Percentiles rank a stretch among this genome's conserved stretches.
These are phyloP conservation scores for Sporothrix euskadiensis DNA, from an alignment of 2,329 filamentous ascomycete species.

Conservation along the genomic window DNA sequence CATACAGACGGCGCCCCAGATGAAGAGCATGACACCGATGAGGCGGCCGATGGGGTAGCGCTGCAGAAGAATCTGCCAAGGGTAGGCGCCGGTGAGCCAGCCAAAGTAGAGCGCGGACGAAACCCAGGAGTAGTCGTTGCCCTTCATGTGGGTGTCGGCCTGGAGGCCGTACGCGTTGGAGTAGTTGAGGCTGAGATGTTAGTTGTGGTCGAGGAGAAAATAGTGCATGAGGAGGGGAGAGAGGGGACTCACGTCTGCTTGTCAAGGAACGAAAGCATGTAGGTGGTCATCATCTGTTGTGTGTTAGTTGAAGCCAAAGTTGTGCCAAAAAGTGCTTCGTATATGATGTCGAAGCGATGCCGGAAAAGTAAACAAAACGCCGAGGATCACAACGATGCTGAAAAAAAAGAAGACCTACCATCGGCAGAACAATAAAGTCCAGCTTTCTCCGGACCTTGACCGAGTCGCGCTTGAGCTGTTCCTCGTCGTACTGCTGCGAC, in stretches of 20 bases:
- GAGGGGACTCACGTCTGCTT: constrained; percentile 34
- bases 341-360: neutral
- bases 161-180: constrained; percentile 47
- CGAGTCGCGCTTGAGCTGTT: constrained; percentile 38
- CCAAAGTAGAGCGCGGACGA: constrained; percentile 48
- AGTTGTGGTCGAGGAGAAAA: neutral
- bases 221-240: too few relatives aligned
- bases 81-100: constrained; percentile 45
- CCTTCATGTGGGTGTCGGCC: constrained; percentile 44
- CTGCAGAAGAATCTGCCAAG: constrained; percentile 46
- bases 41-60: constrained; percentile 46
- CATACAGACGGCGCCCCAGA: constrained; percentile 39
- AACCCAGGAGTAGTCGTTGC: constrained; percentile 48
- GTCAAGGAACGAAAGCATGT: constrained; percentile 42
- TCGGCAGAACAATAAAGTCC: constrained; percentile 42
- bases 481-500: constrained; percentile 41
- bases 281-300: constrained; percentile 40
- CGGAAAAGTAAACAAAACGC: neutral
- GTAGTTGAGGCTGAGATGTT: constrained; percentile 38
- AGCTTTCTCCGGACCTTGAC: constrained; percentile 42
- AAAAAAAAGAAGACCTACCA: constrained; percentile 34
- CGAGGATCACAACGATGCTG: neutral
- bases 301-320: neutral
- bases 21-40: constrained; percentile 49
- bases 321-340: neutral